Base-by-base conservation (phyloP, 495 filamentous ascomycete genomes). In the Rostrohypoxylon terebratum region DNA sequence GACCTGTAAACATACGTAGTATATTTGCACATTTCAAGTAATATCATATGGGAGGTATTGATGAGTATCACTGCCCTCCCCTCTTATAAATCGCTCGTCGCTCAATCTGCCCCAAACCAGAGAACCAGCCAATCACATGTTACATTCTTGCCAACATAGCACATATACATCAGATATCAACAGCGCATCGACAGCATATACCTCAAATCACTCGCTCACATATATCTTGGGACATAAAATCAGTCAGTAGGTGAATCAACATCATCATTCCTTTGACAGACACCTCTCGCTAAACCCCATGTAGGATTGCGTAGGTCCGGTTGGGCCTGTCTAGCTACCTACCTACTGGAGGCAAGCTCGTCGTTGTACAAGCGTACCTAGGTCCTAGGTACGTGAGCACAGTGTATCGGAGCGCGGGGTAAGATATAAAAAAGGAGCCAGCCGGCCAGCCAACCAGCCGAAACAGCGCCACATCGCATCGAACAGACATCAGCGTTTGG, bases 141-240 rank as follows among this genome's bases (percentile, higher is more conserved):
- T 14, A 20, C 23, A 51, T 51, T 25, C 47, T 25, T 23, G 47
- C 18, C 42, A 4, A 28, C 47, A 51, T 51, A 14, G n/a, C 11
- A 54, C 25, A 16, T 54, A 54, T 2, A 54, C 14, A 54, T 25
- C 50, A 54, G 23, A 31, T 33, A 54, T 33, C 50, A 54, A 31
- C 8, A 16, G 13, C 4, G 21, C 20, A 2, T 14, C 31, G 33
- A 31, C 8, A 16, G 13, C 4, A 38, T 20, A 2, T 14, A n/a
- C 54, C 34, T 28, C 14, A 58, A 3, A 58, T 38, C 54, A 38
- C 25, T 31, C 14, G 4, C n/a, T 18, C 31, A 18, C 25, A 36
- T 28, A 57, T 5, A 36, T 38, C 23, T 33, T 1, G 16, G 2
- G 31, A 58, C 54, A 40, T 13, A 40, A 9, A 58, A 25, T 6